Evolutionary conservation across 2,329 filamentous ascomycete genomes (phyloP), one percentile per base, ranked within the genome.

Genomic region (Alternaria novae-zelandiae): DNA sequence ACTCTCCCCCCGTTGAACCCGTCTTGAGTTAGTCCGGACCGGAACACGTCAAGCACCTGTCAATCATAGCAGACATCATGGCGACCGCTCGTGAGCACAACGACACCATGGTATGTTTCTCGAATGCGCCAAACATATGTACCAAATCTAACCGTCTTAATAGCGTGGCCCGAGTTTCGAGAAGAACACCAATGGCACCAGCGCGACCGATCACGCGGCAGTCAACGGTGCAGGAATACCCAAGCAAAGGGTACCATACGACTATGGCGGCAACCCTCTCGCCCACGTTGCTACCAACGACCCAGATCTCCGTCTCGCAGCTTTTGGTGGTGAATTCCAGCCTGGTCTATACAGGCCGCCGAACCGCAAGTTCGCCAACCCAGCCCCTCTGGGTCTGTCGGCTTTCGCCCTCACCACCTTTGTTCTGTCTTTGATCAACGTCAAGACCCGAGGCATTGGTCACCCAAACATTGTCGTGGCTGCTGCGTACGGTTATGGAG

Each of bases 401-500:
- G 87, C 86, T 79, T 90, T 91, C 78, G 87, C 88, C n/a, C 74
- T 89, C 67, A 90, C 89, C 10, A 90, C 88, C 10, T 89, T 90
- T 72, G 83, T 88, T 13, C 82, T 90, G 57, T 84, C 82, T 6
- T 71, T 82, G 53, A 83, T 85, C 78, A 85, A 85, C 69, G 69
- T 85, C 67, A 79, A 81, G 32, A 84, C 83, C 5, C 74, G 72
- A 10, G 75, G 76, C 61, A 79, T 85, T 65, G 69, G 65, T 10
- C 74, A 78, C 47, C 83, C 83, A 30, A 85, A 82, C 72, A 69
- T 85, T 21, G 83, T 85, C 47, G 79, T 85, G 56, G 83, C 82
- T 32, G 71, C 83, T 65, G 83, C 83, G 9, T 85, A 81, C 65
- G 83, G 79, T 10, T 85, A 85, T 64, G 83, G 83, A 67, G 83